Conservation (phyloP, 1,139 yeast species). For the Saccharomyces hybrid region DNA sequence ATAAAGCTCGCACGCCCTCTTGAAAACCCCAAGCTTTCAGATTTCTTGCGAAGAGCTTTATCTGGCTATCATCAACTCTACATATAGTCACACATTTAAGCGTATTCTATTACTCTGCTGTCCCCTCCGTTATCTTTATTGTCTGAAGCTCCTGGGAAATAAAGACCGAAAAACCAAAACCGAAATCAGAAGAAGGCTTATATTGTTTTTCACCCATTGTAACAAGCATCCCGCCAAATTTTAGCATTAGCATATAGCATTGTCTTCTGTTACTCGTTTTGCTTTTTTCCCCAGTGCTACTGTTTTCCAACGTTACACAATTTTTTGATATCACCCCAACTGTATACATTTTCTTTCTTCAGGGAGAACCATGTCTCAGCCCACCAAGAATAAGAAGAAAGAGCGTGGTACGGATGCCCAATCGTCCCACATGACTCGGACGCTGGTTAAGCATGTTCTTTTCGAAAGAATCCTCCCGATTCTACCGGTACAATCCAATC, state of each 20-base stretch:
- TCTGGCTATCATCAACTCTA: not conserved
- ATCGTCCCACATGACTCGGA: conserved; percentile 8
- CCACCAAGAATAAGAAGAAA: not conserved
- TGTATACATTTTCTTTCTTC: not conserved
- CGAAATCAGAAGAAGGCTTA: not conserved
- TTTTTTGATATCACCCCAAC: not conserved
- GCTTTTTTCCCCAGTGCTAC: not conserved
- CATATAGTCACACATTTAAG: not conserved
- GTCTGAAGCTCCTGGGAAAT: not conserved
- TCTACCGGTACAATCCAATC: conserved; percentile 21
- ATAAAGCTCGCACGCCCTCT: not conserved
- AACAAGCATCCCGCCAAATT: not conserved
- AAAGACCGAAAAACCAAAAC: not conserved
- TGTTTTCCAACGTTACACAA: not conserved
- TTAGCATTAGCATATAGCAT: not conserved
- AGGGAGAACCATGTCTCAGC: not conserved
- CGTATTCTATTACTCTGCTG: not conserved
- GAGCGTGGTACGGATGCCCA: not conserved
- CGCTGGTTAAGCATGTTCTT: conserved; percentile 19
- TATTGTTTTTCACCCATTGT: not conserved
- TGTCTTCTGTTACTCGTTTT: not conserved
- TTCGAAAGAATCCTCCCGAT: conserved; percentile 20
- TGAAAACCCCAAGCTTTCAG: not conserved
- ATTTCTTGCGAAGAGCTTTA: not conserved
- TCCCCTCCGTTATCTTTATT: not conserved